phyloP scores from a whole-genome alignment of 345 rosid species.

The Microcos paniculata region DNA sequence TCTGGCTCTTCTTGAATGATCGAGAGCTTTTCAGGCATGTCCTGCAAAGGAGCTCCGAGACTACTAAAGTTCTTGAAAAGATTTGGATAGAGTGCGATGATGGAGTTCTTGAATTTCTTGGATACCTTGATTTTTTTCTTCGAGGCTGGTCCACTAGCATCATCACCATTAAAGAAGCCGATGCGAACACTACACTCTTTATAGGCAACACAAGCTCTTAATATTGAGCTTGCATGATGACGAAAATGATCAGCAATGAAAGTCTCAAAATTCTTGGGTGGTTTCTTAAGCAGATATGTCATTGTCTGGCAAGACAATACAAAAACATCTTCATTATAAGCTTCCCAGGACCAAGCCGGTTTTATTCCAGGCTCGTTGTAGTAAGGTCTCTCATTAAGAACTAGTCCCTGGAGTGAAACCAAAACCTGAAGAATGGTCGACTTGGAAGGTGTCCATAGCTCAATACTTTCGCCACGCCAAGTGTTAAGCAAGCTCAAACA shows the following conservation, averaged over 20 bases:
- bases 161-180: constrained; percentile 9
- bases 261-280: constrained; percentile 20
- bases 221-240: neutral
- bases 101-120: neutral
- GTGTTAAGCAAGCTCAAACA: constrained; percentile 19
- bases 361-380: constrained; percentile 13
- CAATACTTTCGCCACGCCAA: neutral
- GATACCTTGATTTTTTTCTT: neutral
- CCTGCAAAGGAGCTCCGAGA: constrained; percentile 1
- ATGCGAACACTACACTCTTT: neutral
- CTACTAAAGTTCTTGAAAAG: constrained; percentile 1
- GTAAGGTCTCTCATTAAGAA: constrained; percentile 11
- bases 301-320: constrained; percentile 17
- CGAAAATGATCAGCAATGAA: constrained; percentile 5
- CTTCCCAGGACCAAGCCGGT: constrained; percentile 1
- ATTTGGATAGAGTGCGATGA: neutral
- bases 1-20: neutral
- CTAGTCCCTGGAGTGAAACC: constrained; percentile 21
- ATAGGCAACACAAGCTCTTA: constrained; percentile 20
- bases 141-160: neutral
- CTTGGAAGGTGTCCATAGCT: neutral
- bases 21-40: neutral
- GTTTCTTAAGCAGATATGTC: neutral
- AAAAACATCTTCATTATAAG: constrained; percentile 14
- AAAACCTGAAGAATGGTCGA: constrained; percentile 24